Base-by-base conservation (phyloP, 1,284 basidiomycete genomes). In the Exsudoporus floridanus region DNA sequence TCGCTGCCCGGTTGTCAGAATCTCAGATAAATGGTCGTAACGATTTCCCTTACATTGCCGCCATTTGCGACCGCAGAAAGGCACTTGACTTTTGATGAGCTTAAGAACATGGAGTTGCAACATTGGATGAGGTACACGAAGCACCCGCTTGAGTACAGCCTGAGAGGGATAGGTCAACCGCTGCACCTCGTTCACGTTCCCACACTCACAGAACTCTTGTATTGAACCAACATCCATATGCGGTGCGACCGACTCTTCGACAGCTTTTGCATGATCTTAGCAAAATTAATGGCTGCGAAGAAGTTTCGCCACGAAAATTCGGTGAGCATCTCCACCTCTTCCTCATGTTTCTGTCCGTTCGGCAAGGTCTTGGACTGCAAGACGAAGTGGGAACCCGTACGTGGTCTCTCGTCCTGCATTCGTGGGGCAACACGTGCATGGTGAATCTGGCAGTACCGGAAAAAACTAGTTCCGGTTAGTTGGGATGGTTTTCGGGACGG, bases 241-340 rank as follows among this genome's bases (percentile, higher is more conserved):
- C 97, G 82, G 70, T 98, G 94, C 8, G 92, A 92, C 38, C 94
- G 88, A 60, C 90, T 86, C 73, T 99, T 99, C 2, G 94, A 96
- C 58, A 99, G 72, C 74, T 98, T 98, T 70, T 99, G 97, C 82
- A 99, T 88, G 59, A 99, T 92, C 69, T 94, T 94, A 25, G 96
- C 92, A 68, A 98, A 98, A 71, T 98, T 98, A 74, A 98, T 96
- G n/a, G 88, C 87, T 9, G 94, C 85, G 73, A 98, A 99, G 72
- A 99, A 98, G 74, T 99, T 99, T 50, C 97, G 78, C 94, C 96
- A 99, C 5, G 94, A 97, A 71, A 92, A 99, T 45, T 98, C 94
- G 18, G 87, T 90, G 50, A 98, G 79, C 64, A 97, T 77, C 64
- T 98, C 94, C 27, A 97, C 77, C 60, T 97, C 94, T 62, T 94